Percentiles rank a stretch among this genome's conserved stretches.
Evolutionary conservation across 306 rosid genomes (phyloP).

Genomic region (Fagus crenata): DNA sequence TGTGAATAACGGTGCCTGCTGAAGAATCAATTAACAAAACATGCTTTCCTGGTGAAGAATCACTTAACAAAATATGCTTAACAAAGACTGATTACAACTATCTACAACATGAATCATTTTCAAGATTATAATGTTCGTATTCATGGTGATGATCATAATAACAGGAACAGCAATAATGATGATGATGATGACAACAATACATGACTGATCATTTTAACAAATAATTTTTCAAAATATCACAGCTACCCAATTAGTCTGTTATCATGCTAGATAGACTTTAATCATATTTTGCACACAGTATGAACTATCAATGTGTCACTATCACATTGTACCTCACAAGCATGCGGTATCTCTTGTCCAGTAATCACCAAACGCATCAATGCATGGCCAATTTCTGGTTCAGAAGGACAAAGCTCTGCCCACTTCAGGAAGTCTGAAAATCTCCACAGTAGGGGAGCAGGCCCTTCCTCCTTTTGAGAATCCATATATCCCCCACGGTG

Average conservation of each 20-base stretch:
- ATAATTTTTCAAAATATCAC: background rate
- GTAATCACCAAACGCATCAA: conserved; percentile 99
- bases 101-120: background rate
- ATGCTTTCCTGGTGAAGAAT: background rate
- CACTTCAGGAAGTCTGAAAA: conserved; percentile 96
- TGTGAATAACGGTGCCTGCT: background rate
- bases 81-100: background rate
- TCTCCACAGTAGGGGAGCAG: conserved; percentile 94
- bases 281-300: background rate
- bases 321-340: conserved; percentile 77
- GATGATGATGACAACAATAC: background rate
- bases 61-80: background rate
- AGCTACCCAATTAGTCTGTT: background rate
- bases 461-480: conserved; percentile 97
- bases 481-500: conserved; percentile 99
- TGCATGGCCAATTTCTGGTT: conserved; percentile 94
- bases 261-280: background rate
- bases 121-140: background rate
- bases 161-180: background rate
- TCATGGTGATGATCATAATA: background rate
- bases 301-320: background rate
- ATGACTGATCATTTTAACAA: background rate
- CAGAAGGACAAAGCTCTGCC: conserved; percentile 96
- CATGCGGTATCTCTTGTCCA: conserved; percentile 98
- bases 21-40: background rate